Base-by-base conservation (phyloP, 768 basidiomycete genomes). In the Boletus subparvulus region DNA sequence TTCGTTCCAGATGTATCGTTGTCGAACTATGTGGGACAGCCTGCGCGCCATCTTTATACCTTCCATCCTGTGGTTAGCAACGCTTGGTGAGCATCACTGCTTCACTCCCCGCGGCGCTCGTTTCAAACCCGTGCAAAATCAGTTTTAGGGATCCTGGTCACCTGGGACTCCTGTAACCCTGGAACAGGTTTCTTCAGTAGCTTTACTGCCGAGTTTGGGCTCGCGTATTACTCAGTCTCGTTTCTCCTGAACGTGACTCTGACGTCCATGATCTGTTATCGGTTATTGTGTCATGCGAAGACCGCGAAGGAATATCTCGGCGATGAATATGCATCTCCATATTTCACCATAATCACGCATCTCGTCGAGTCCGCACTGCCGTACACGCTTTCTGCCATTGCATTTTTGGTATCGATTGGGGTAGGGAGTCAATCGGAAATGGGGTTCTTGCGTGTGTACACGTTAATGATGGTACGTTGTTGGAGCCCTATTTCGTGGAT, bases 1-100 rank as follows among this genome's bases (percentile, higher is more conserved):
- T 35, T 28, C 41, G 6, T 16, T 74, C 26, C 46, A 77, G 75
- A 60, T 77, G 17, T 70, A 73, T 58, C 75, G 74, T 28, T 73
- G 72, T 54, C 70, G 60, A 30, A 61, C 73, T 30, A 58, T 75
- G 16, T 77, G 74, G 74, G 11, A 60, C 12, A 52, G 51, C 49
- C 49, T 51, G 54, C 33, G 47, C 16, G 43, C 52, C 28, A 30
- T 65, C 40, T 21, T 59, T 6, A 13, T 54, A 21, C 59, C 58
- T 1, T 60, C 26, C 40, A 50, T 62, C 26, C 42, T 65, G 11
- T 66, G 58, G 64, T 5, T 40, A 3, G 26, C 5, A 5, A 58
- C 64, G 1, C 32, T 65, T 5, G 49, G 65, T 66, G 26, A 44
- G 53, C 9, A 44, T 44, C 24, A 16, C 28, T 13, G n/a, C 47